Evolutionary conservation across 2,329 filamentous ascomycete genomes (phyloP).

Genomic region (Alternaria longipes): DNA sequence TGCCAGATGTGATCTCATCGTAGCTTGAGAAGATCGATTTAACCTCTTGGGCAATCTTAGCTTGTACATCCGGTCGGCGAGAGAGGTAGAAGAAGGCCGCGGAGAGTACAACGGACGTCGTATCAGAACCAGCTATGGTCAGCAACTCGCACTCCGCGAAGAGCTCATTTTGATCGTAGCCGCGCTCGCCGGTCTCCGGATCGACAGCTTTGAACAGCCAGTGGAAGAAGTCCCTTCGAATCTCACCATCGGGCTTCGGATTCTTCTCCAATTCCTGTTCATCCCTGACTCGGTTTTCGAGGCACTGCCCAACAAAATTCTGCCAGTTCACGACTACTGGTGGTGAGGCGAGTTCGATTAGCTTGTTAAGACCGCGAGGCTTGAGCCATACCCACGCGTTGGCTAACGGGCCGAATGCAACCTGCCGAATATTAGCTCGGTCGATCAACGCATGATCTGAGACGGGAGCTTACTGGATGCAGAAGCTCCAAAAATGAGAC

Average conservation of each 20-base stretch:
- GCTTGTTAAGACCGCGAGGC: slow-evolving; percentile 32
- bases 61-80: slow-evolving; percentile 22
- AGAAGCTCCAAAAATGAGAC: slow-evolving; percentile 27
- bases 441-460: not conserved
- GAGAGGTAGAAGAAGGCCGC: slow-evolving; percentile 34
- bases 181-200: slow-evolving; percentile 49
- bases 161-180: slow-evolving; percentile 51
- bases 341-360: slow-evolving; percentile 25
- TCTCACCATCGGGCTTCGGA: slow-evolving; percentile 27
- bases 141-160: slow-evolving; percentile 39
- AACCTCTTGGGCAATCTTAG: slow-evolving; percentile 31
- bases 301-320: slow-evolving; percentile 28
- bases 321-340: slow-evolving; percentile 26
- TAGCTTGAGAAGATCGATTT: slow-evolving; percentile 25
- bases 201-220: slow-evolving; percentile 55
- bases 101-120: slow-evolving; percentile 30
- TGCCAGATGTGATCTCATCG: slow-evolving; percentile 30
- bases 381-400: slow-evolving; percentile 34
- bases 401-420: slow-evolving; percentile 12
- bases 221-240: slow-evolving; percentile 54
- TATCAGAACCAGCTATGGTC: slow-evolving; percentile 38
- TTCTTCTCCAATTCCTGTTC: slow-evolving; percentile 26
- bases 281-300: slow-evolving; percentile 19
- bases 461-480: slow-evolving; percentile 23
- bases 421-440: slow-evolving; percentile 3